Evolutionary conservation across 768 basidiomycete species (phyloP).

Genomic region (Mrakia hoshinonis): DNA sequence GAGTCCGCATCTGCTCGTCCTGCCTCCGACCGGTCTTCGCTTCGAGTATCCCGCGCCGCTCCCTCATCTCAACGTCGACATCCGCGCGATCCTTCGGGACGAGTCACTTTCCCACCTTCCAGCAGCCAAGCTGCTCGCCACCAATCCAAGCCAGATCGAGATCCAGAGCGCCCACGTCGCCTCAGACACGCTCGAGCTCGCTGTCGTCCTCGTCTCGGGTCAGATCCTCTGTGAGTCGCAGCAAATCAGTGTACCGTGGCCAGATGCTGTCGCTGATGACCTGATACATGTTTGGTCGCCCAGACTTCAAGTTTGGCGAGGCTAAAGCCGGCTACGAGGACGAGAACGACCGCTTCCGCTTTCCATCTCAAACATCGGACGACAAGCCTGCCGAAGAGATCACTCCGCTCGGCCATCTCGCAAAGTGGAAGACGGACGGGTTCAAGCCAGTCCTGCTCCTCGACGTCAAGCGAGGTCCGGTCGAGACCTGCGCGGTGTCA

Average conservation of each 20-base stretch:
- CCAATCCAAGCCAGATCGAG: conserved; percentile 37
- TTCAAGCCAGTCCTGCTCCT: conserved; percentile 60
- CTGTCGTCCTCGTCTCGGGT: conserved; percentile 41
- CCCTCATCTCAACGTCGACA: conserved; percentile 54
- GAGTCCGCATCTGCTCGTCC: conserved; percentile 18
- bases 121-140: conserved; percentile 36
- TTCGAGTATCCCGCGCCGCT: conserved; percentile 60
- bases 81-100: conserved; percentile 47
- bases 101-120: conserved; percentile 35
- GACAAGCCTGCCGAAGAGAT: conserved; percentile 47
- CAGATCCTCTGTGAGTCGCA: conserved; percentile 37
- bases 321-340: conserved; percentile 45
- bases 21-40: conserved; percentile 44
- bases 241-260: too few relatives aligned
- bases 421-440: conserved; percentile 42
- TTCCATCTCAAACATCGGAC: conserved; percentile 38
- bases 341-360: conserved; percentile 49
- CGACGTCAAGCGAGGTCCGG: conserved; percentile 46
- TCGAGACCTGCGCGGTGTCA: conserved; percentile 55
- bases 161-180: conserved; percentile 41
- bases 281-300: not conserved
- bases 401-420: conserved; percentile 49
- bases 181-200: conserved; percentile 41
- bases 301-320: conserved; percentile 40
- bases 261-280: too few relatives aligned